Evolutionary conservation across 1,139 yeast genomes (phyloP).

Genomic region (Nakaseomyces nivariensis): DNA sequence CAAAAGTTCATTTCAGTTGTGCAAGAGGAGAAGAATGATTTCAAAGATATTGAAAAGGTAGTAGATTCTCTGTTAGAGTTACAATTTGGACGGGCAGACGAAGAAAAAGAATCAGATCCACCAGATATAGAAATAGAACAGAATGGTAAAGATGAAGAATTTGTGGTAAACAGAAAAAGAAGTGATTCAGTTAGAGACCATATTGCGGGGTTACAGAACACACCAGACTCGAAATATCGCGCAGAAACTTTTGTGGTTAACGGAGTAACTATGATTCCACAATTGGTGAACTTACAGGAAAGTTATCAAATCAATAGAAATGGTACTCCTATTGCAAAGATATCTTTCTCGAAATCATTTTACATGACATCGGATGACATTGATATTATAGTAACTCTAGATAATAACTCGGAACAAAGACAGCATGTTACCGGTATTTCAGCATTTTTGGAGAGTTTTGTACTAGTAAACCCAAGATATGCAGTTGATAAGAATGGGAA

Average conservation of each 20-base stretch:
- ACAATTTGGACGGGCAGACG: constrained; percentile 16
- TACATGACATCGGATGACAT: constrained; percentile 44
- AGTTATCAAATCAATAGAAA: constrained; percentile 30
- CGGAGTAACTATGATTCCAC: constrained; percentile 14
- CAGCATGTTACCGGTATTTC: constrained; percentile 27
- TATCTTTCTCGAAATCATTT: constrained; percentile 34
- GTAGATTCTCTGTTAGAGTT: constrained; percentile 20
- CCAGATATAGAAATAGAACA: constrained; percentile 1
- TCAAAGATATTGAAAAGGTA: constrained; percentile 21
- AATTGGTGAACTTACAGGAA: constrained; percentile 27
- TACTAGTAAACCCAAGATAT: constrained; percentile 26
- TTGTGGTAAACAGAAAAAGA: constrained; percentile 1
- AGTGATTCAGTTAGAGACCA: constrained; percentile 4
- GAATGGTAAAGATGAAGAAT: neutral
- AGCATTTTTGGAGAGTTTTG: constrained; percentile 27
- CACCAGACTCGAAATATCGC: neutral
- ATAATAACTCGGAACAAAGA: constrained; percentile 2
- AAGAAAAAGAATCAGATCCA: constrained; percentile 2
- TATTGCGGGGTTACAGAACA: constrained; percentile 1
- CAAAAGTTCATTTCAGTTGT: constrained; percentile 15
- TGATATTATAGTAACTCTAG: constrained; percentile 31
- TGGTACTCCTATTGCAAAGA: constrained; percentile 26
- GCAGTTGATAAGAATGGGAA: constrained; percentile 8
- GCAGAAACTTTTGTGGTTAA: neutral
- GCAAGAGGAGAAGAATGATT: constrained; percentile 10